Evolutionary conservation across 306 rosid species (phyloP).

Genomic region (Fragaria ananassa): DNA sequence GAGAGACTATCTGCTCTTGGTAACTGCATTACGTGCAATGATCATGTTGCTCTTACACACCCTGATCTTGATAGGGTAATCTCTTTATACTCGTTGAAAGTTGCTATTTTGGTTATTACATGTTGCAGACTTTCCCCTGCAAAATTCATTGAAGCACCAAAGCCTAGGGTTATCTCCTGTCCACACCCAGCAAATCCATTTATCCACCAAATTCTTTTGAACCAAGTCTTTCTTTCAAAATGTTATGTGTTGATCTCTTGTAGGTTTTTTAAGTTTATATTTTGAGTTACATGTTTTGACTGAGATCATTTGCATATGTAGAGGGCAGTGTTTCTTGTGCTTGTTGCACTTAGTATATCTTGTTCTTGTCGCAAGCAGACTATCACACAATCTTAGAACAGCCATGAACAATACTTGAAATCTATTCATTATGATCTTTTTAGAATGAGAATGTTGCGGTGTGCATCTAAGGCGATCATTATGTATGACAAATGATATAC

Average conservation of each 20-base stretch:
- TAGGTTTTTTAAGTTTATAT: too few relatives aligned
- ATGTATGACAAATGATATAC: not conserved
- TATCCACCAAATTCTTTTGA: not conserved
- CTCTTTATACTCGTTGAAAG: not conserved
- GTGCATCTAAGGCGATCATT: not conserved
- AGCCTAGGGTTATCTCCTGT: not conserved
- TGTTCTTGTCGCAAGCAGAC: not conserved
- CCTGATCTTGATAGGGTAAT: slow-evolving; percentile 90
- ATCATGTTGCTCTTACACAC: slow-evolving; percentile 91
- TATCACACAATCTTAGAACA: not conserved
- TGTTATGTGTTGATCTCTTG: not conserved
- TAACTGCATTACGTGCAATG: slow-evolving; percentile 91
- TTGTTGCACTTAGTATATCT: not conserved
- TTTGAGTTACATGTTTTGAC: not conserved
- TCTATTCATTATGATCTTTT: not conserved
- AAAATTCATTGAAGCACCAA: not conserved
- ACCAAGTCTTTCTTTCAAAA: not conserved
- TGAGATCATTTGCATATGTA: not conserved
- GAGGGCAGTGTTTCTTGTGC: not conserved
- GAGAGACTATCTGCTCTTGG: slow-evolving; percentile 93
- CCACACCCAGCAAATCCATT: not conserved
- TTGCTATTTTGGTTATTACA: not conserved
- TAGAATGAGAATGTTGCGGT: not conserved
- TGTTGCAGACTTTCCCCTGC: not conserved
- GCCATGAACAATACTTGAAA: not conserved